These are phyloP conservation scores for Protomyces pachydermus DNA, from an alignment of 1,139 yeast species.

Conservation along the genomic window DNA sequence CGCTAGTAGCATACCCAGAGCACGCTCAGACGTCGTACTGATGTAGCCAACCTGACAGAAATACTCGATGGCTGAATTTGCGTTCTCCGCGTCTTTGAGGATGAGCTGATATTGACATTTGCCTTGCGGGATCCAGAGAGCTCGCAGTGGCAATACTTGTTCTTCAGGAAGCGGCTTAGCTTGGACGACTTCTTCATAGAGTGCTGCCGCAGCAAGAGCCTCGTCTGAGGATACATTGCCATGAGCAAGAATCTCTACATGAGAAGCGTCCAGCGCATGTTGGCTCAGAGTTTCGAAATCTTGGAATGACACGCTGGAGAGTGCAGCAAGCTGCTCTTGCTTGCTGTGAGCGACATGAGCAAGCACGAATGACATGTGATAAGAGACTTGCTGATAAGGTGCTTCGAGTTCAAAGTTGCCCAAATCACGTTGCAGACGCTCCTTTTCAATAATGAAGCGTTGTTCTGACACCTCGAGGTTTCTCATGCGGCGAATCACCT, in stretches of 20 bases:
- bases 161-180: slow-evolving; percentile 31
- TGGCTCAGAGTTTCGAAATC: slow-evolving; percentile 49
- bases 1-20: slow-evolving; percentile 60
- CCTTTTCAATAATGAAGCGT: slow-evolving; percentile 64
- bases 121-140: slow-evolving; percentile 20
- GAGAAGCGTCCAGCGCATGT: slow-evolving; percentile 47
- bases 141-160: not conserved
- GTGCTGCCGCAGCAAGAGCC: slow-evolving; percentile 49
- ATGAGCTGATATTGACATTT: slow-evolving; percentile 44
- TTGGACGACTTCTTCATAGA: slow-evolving; percentile 41
- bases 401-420: slow-evolving; percentile 67
- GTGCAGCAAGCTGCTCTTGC: slow-evolving; percentile 55
- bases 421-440: slow-evolving; percentile 56
- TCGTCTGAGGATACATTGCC: slow-evolving; percentile 66
- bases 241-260: slow-evolving; percentile 64
- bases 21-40: slow-evolving; percentile 40
- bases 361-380: slow-evolving; percentile 55
- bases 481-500: slow-evolving; percentile 53
- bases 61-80: slow-evolving; percentile 80
- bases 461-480: slow-evolving; percentile 50
- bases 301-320: slow-evolving; percentile 48
- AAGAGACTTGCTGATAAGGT: slow-evolving; percentile 67
- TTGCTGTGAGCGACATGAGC: slow-evolving; percentile 67
- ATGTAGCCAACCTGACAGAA: slow-evolving; percentile 62
- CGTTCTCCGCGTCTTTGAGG: slow-evolving; percentile 62